Conservation (phyloP, 768 basidiomycete species). For the Mycena vulgaris region DNA sequence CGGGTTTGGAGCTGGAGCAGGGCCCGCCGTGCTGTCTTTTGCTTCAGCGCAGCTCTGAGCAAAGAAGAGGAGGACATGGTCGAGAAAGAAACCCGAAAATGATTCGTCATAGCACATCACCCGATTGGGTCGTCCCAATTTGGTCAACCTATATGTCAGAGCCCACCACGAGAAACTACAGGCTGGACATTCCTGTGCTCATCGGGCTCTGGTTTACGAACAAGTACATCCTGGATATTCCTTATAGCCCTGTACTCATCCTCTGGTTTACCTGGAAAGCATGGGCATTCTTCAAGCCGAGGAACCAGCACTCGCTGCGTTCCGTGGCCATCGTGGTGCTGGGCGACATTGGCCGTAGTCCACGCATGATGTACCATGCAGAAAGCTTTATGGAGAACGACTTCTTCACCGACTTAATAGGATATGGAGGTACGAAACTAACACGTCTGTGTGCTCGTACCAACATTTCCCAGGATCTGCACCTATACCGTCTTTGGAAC, state of each 20-base stretch:
- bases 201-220: too few species aligned
- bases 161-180: too few species aligned
- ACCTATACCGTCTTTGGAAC: slow-evolving; percentile 81
- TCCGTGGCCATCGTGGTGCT: slow-evolving; percentile 93
- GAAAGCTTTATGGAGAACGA: slow-evolving; percentile 89
- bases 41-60: slow-evolving; percentile 24
- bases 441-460: background rate
- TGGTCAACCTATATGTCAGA: too few species aligned
- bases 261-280: slow-evolving; percentile 50
- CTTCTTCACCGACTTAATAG: slow-evolving; percentile 87
- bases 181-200: too few species aligned
- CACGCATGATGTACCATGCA: slow-evolving; percentile 99
- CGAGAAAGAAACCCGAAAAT: slow-evolving; percentile 6
- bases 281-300: slow-evolving; percentile 53
- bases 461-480: slow-evolving; percentile 72
- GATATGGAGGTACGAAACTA: slow-evolving; percentile 79
- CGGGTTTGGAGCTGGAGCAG: slow-evolving; percentile 11
- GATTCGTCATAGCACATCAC: slow-evolving; percentile 7
- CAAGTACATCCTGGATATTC: too few species aligned
- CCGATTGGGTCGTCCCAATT: too few species aligned
- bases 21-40: background rate
- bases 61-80: slow-evolving; percentile 32
- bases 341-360: slow-evolving; percentile 96
- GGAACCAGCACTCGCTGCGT: slow-evolving; percentile 62
- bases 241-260: slow-evolving; percentile 21